These are phyloP conservation scores for Rhizoctonia solani DNA, from an alignment of 1,284 basidiomycete genomes.

Conservation along the genomic window DNA sequence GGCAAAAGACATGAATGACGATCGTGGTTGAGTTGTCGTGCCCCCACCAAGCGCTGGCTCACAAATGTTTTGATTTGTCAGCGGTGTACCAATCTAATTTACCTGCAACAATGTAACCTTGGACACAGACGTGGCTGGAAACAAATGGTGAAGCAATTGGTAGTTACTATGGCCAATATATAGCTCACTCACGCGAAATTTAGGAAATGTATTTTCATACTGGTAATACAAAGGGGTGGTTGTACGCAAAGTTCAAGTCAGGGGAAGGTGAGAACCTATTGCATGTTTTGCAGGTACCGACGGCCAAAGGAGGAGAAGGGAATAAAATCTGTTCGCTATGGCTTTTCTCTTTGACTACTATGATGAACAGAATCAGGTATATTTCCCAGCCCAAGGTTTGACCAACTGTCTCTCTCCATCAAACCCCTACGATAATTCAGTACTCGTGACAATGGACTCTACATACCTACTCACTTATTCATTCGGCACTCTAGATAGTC, in stretches of 20 bases:
- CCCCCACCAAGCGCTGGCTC: background rate
- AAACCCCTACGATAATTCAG: constrained; percentile 61
- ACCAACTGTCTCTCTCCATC: constrained; percentile 89
- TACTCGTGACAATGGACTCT: constrained; percentile 6
- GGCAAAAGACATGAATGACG: background rate
- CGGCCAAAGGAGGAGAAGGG: background rate
- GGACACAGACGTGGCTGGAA: too few species aligned
- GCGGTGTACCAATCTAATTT: background rate
- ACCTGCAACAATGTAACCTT: too few species aligned
- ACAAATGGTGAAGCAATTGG: too few species aligned
- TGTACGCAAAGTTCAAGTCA: background rate
- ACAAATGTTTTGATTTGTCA: constrained; percentile 1
- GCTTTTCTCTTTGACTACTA: background rate
- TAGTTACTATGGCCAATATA: too few species aligned
- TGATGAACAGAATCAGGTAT: constrained; percentile 39
- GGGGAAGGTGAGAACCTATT: background rate
- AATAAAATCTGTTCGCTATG: too few species aligned
- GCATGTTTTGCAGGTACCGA: background rate
- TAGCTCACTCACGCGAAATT: too few species aligned
- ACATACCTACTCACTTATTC: constrained; percentile 71
- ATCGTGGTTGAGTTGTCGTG: constrained; percentile 7
- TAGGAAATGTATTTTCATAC: background rate
- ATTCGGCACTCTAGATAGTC: constrained; percentile 92
- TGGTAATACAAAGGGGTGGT: background rate
- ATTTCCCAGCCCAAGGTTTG: constrained; percentile 75